Percentiles rank a stretch among this genome's conserved stretches.
Evolutionary conservation across 192 early-diverging fungal species (phyloP).

Genomic region (Backusella psychrophila): DNA sequence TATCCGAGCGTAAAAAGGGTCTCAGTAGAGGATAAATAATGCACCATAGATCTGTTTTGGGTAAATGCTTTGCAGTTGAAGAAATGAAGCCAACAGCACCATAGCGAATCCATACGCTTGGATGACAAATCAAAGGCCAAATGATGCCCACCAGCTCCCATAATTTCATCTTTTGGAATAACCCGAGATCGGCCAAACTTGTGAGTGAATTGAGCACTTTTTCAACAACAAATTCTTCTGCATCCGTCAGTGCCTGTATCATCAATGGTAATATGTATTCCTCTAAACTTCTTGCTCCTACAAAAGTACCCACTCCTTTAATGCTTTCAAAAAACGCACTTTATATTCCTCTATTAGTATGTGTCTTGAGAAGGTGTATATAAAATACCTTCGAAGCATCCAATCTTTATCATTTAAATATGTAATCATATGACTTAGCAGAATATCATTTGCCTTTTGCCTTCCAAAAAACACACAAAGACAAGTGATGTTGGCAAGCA

Average conservation of each 20-base stretch:
- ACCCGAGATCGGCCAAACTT: slow-evolving; percentile 70
- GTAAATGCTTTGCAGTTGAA: slow-evolving; percentile 57
- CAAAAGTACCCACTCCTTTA: slow-evolving; percentile 84
- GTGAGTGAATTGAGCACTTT: slow-evolving; percentile 84
- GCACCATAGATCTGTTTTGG: slow-evolving; percentile 72
- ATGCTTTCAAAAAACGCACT: slow-evolving; percentile 95
- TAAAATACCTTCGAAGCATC: slow-evolving; percentile 76
- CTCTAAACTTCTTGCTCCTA: slow-evolving; percentile 82
- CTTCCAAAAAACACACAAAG: slow-evolving; percentile 84
- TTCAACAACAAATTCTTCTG: slow-evolving; percentile 90
- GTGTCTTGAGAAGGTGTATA: neutral
- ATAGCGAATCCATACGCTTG: slow-evolving; percentile 77
- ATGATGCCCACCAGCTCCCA: slow-evolving; percentile 75
- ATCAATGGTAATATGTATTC: slow-evolving; percentile 95
- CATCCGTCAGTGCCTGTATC: slow-evolving; percentile 81
- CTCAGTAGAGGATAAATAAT: slow-evolving; percentile 70
- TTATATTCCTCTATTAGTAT: neutral
- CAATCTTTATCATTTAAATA: slow-evolving; percentile 96
- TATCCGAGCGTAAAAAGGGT: slow-evolving; percentile 66
- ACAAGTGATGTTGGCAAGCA: slow-evolving; percentile 78
- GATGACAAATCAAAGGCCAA: slow-evolving; percentile 74
- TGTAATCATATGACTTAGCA: slow-evolving; percentile 93
- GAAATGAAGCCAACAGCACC: slow-evolving; percentile 72
- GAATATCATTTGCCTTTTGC: slow-evolving; percentile 76
- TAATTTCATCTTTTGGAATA: slow-evolving; percentile 72